phyloP scores from a whole-genome alignment of 73 alveolate species.

The Blepharisma japonicum region DNA sequence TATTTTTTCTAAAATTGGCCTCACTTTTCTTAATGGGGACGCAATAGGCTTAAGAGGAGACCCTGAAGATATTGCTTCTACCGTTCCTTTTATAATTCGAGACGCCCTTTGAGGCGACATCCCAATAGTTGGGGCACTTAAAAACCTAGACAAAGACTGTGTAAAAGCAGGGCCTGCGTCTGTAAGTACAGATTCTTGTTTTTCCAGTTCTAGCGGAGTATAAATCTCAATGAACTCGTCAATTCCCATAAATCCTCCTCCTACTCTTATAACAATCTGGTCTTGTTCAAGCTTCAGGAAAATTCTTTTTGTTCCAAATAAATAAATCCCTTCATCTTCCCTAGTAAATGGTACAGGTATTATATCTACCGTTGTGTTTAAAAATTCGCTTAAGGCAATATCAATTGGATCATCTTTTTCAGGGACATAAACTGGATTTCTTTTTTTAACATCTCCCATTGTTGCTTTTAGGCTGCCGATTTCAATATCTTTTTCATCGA shows the following conservation, averaged over 20 bases:
- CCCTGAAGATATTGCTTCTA: slow-evolving; percentile 6
- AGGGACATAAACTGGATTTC: slow-evolving; percentile 17
- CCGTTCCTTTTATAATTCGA: slow-evolving; percentile 23
- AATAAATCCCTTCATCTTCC: slow-evolving; percentile 55
- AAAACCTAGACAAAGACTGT: neutral
- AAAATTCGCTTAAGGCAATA: neutral
- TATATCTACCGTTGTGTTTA: neutral
- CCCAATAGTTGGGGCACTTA: neutral
- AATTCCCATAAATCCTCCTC: slow-evolving; percentile 65
- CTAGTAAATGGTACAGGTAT: slow-evolving; percentile 48
- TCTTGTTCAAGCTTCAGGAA: slow-evolving; percentile 53
- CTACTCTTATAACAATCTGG: slow-evolving; percentile 56
- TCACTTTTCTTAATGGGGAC: too few species aligned
- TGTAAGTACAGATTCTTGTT: slow-evolving; percentile 1
- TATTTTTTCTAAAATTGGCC: too few species aligned
- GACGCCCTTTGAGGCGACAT: slow-evolving; percentile 30
- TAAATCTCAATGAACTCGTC: slow-evolving; percentile 56
- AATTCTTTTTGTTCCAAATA: slow-evolving; percentile 60
- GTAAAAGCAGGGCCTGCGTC: slow-evolving; percentile 13
- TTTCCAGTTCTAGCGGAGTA: slow-evolving; percentile 42
- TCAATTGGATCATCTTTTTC: slow-evolving; percentile 12
- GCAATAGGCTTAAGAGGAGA: neutral
- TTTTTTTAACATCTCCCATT: slow-evolving; percentile 9
- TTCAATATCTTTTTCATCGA: slow-evolving; percentile 10
- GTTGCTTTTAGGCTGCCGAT: neutral